Evolutionary conservation across 2,329 filamentous ascomycete genomes (phyloP).

Genomic region (Ampelomyces quisqualis): DNA sequence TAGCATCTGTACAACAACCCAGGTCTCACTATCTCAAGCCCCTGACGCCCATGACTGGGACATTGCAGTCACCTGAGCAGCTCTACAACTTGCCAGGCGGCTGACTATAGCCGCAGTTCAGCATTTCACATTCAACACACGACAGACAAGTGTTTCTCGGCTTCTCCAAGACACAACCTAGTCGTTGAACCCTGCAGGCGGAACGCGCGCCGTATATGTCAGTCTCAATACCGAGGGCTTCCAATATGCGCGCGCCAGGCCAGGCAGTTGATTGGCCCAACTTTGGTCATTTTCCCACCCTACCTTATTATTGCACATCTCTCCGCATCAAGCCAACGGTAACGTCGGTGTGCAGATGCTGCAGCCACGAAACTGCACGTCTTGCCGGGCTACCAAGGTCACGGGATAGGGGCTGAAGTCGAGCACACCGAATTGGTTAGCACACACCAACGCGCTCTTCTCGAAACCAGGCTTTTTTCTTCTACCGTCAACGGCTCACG

Average conservation of each 20-base stretch:
- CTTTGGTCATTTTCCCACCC: conserved; percentile 11
- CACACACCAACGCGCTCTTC: conserved; percentile 23
- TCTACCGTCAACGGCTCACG: conserved; percentile 22
- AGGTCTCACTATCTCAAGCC: conserved; percentile 13
- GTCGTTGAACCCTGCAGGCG: conserved; percentile 3
- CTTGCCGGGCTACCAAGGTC: conserved; percentile 10
- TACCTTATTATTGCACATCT: conserved; percentile 8
- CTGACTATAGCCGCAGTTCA: conserved; percentile 5
- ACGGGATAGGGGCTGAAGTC: conserved; percentile 12
- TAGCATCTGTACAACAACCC: conserved; percentile 15
- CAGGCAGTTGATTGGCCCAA: conserved; percentile 5
- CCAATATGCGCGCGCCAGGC: conserved; percentile 7
- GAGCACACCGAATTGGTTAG: conserved; percentile 11
- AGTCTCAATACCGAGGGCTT: conserved; percentile 6
- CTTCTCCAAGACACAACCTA: conserved; percentile 1
- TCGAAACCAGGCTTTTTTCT: conserved; percentile 26
- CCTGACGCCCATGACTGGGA: conserved; percentile 12
- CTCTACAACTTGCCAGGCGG: conserved; percentile 1
- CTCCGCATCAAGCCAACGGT: conserved; percentile 11
- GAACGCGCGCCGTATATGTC: conserved; percentile 3
- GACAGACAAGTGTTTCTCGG: conserved; percentile 2
- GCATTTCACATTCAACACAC: conserved; percentile 1
- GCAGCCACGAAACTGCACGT: conserved; percentile 12
- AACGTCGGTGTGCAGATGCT: conserved; percentile 9
- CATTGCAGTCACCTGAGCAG: conserved; percentile 5